Evolutionary conservation across 768 basidiomycete species (phyloP).

Genomic region (Cystobasidium ongulense): DNA sequence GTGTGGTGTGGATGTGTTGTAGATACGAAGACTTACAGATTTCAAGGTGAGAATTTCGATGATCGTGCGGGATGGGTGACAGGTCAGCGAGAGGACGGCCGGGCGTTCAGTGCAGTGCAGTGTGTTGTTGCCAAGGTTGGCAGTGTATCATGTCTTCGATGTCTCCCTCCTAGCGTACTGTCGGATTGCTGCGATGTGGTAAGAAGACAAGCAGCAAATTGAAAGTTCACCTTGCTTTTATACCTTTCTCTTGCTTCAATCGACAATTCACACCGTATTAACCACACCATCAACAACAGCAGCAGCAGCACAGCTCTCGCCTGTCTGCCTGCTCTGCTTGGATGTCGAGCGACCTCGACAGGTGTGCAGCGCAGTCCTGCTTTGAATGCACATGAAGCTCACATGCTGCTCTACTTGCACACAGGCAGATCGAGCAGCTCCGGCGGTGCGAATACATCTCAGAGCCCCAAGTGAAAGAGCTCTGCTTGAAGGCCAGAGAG

Average conservation of each 20-base stretch:
- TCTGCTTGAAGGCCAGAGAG: constrained; percentile 92
- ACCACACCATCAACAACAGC: background rate
- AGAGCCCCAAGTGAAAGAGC: constrained; percentile 86
- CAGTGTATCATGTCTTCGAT: background rate
- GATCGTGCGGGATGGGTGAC: background rate
- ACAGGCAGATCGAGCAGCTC: constrained; percentile 88
- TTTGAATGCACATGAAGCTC: background rate
- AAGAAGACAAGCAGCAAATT: background rate
- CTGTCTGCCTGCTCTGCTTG: background rate
- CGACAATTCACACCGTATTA: background rate
- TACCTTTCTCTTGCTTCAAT: background rate
- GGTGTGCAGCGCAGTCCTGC: background rate
- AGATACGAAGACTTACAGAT: background rate
- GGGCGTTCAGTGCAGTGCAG: background rate
- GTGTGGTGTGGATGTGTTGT: background rate
- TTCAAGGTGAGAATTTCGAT: background rate
- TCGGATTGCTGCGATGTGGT: too few relatives aligned
- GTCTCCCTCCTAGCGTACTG: background rate
- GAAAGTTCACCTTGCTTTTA: background rate
- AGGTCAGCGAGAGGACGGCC: too few relatives aligned
- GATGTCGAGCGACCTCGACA: constrained; percentile 26
- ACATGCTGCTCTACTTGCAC: background rate
- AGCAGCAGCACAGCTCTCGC: background rate
- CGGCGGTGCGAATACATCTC: constrained; percentile 89
- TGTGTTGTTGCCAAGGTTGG: background rate